Percentiles rank a stretch among this genome's conserved stretches.
These are phyloP conservation scores for Myriangium duriaei DNA, from an alignment of 2,329 filamentous ascomycete species.

Conservation along the genomic window DNA sequence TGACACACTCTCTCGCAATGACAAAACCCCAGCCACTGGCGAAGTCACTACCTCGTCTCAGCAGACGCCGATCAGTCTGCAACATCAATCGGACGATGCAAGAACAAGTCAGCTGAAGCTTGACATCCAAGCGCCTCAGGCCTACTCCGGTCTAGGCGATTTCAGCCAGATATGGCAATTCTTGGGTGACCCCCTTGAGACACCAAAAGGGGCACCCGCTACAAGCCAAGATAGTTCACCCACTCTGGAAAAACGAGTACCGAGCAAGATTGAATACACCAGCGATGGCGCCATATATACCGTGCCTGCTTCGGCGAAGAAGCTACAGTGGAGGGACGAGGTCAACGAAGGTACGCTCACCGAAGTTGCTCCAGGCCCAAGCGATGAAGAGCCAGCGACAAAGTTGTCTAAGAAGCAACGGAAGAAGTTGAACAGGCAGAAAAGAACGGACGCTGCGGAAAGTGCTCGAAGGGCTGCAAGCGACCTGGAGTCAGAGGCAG, in stretches of 20 bases:
- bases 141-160: conserved; percentile 26
- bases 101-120: conserved; percentile 8
- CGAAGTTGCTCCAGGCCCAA: conserved; percentile 10
- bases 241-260: conserved; percentile 13
- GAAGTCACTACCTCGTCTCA: background rate
- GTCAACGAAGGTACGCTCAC: conserved; percentile 13
- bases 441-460: conserved; percentile 18
- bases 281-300: conserved; percentile 31
- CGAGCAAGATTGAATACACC: conserved; percentile 25
- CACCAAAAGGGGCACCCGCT: conserved; percentile 4
- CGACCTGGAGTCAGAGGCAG: conserved; percentile 25
- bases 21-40: background rate
- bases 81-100: too few species aligned
- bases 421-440: conserved; percentile 24
- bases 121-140: conserved; percentile 13
- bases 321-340: conserved; percentile 17
- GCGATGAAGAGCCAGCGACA: conserved; percentile 11
- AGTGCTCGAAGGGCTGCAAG: conserved; percentile 16
- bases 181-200: conserved; percentile 24
- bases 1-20: conserved; percentile 17
- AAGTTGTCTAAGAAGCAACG: conserved; percentile 24
- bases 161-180: conserved; percentile 35
- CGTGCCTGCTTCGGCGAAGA: conserved; percentile 13
- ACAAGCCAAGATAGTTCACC: conserved; percentile 11
- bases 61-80: background rate